phyloP scores from a whole-genome alignment of 1,139 yeast genomes.

The Taphrina deformans region DNA sequence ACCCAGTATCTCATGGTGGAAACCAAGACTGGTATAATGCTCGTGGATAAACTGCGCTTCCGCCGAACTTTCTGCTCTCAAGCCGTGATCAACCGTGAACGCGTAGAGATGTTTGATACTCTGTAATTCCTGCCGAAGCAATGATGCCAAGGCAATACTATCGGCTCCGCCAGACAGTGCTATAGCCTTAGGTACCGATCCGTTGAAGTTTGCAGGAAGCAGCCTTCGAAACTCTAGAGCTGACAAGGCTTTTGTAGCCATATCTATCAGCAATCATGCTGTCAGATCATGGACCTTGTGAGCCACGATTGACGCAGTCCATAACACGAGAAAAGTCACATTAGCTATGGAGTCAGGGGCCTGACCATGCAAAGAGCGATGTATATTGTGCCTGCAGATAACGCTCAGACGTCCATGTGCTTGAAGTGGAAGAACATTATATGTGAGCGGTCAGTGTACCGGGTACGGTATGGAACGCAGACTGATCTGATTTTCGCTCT shows the following conservation, averaged over 20 bases:
- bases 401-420: too few species aligned
- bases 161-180: constrained; percentile 84
- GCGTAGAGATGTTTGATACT: constrained; percentile 47
- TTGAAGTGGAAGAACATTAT: too few species aligned
- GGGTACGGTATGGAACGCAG: too few species aligned
- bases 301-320: too few species aligned
- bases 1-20: constrained; percentile 28
- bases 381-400: too few species aligned
- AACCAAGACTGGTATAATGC: not conserved
- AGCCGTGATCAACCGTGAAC: constrained; percentile 60
- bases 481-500: too few species aligned
- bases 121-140: constrained; percentile 40
- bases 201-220: not conserved
- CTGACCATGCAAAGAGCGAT: too few species aligned
- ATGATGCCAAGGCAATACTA: constrained; percentile 64
- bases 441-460: too few species aligned
- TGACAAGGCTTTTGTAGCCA: not conserved
- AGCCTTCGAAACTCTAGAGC: not conserved
- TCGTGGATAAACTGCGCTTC: constrained; percentile 53
- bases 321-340: too few species aligned
- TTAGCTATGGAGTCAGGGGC: not conserved
- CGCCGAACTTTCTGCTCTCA: constrained; percentile 51
- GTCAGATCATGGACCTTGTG: too few species aligned
- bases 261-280: too few species aligned
- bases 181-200: constrained; percentile 4